Conservation (phyloP, 2,329 filamentous ascomycete species). For the Cordyceps farinosa region DNA sequence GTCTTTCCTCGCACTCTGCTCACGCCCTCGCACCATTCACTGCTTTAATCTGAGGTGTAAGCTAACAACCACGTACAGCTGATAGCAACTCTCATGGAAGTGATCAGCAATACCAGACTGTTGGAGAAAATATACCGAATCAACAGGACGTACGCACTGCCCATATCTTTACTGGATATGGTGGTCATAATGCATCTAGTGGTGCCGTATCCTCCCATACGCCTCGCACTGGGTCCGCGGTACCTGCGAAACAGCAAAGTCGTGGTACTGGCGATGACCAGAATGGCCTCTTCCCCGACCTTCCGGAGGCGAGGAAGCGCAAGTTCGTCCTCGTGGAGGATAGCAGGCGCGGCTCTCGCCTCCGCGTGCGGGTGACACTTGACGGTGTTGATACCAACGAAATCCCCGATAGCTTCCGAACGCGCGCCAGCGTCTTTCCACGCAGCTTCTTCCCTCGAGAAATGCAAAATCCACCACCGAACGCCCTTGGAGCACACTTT, state of each 20-base stretch:
- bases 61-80: conserved; percentile 10
- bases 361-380: conserved; percentile 88
- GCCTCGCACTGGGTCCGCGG: conserved; percentile 26
- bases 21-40: conserved; percentile 2
- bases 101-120: not conserved
- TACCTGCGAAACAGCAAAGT: conserved; percentile 50
- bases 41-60: not conserved
- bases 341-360: conserved; percentile 71
- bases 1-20: conserved; percentile 6
- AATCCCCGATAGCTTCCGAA: conserved; percentile 92
- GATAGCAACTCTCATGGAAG: conserved; percentile 1
- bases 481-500: conserved; percentile 69
- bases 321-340: conserved; percentile 98
- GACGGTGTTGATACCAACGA: conserved; percentile 92
- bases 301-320: conserved; percentile 85
- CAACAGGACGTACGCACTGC: conserved; percentile 61
- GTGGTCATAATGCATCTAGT: conserved; percentile 52
- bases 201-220: conserved; percentile 63
- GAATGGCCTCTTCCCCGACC: conserved; percentile 72
- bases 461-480: conserved; percentile 82
- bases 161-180: conserved; percentile 71
- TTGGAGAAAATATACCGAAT: not conserved
- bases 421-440: conserved; percentile 83
- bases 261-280: conserved; percentile 30
- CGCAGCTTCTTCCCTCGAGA: conserved; percentile 89